Conservation (phyloP, 768 basidiomycete genomes). For the Pleurotus eryngii region DNA sequence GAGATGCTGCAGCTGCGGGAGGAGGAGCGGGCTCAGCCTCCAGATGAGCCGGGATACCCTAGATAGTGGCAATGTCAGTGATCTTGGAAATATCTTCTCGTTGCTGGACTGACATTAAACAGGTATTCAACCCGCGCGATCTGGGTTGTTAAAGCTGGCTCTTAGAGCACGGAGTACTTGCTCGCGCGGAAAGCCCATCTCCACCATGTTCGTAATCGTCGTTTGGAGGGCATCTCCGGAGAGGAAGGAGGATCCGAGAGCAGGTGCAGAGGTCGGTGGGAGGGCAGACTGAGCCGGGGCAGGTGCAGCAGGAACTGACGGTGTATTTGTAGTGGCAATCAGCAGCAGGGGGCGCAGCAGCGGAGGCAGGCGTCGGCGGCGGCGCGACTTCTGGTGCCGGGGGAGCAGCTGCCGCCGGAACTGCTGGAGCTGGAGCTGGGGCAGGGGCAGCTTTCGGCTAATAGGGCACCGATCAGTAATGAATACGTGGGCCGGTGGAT, state of each 20-base stretch:
- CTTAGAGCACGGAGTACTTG: conserved; percentile 82
- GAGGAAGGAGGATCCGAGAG: conserved; percentile 63
- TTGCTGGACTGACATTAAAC: conserved; percentile 64
- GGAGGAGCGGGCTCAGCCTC: conserved; percentile 42
- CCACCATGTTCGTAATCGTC: conserved; percentile 79
- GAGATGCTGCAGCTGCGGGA: conserved; percentile 27
- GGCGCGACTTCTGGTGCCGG: conserved; percentile 17
- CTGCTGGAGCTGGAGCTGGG: conserved; percentile 23
- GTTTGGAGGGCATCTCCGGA: conserved; percentile 73
- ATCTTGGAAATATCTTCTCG: conserved; percentile 10
- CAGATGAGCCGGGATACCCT: conserved; percentile 82
- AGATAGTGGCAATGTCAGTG: not conserved
- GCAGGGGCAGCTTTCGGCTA: conserved; percentile 56
- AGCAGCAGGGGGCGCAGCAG: conserved; percentile 12
- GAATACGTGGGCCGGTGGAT: conserved; percentile 1
- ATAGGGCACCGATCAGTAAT: not conserved
- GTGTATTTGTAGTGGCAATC: conserved; percentile 27
- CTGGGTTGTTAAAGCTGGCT: conserved; percentile 96
- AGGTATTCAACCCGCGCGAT: conserved; percentile 98
- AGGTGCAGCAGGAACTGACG: conserved; percentile 27
- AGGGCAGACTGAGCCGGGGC: conserved; percentile 31
- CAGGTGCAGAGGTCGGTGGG: conserved; percentile 26
- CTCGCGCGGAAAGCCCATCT: conserved; percentile 92
- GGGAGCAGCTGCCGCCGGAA: conserved; percentile 27
- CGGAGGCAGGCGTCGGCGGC: conserved; percentile 27